These are phyloP conservation scores for Knoxia roxburghii DNA, from an alignment of 257 asterid genomes.

Conservation along the genomic window DNA sequence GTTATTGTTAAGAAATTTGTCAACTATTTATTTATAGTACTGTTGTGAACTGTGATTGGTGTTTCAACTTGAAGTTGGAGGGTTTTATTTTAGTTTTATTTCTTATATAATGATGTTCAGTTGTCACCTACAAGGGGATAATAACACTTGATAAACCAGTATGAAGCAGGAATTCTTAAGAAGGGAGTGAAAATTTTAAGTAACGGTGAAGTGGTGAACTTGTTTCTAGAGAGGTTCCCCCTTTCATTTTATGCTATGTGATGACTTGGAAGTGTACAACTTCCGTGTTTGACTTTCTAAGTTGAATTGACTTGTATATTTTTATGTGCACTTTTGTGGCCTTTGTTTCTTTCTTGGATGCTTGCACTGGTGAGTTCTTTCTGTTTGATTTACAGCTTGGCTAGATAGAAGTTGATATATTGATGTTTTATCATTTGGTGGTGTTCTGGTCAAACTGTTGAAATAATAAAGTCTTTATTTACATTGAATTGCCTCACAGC, in stretches of 20 bases:
- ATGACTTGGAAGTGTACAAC: too few species aligned
- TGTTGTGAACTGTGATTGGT: neutral
- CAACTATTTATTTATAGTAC: neutral
- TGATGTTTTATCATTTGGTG: neutral
- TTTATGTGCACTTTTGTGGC: neutral
- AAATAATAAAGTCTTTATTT: neutral
- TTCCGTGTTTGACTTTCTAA: neutral
- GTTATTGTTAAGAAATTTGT: neutral
- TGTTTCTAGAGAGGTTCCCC: neutral
- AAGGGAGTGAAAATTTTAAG: too few species aligned
- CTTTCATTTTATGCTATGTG: too few species aligned
- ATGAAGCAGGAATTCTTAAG: neutral
- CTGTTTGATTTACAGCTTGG: neutral
- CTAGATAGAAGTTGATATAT: neutral
- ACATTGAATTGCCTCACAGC: neutral
- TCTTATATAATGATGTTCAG: neutral
- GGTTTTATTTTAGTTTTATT: neutral
- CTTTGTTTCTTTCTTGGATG: neutral
- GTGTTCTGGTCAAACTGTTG: neutral
- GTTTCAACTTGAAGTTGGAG: neutral
- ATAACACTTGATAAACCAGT: neutral
- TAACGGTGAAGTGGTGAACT: neutral
- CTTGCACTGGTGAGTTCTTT: neutral
- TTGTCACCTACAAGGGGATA: neutral
- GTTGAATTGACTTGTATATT: neutral